Evolutionary conservation across 2,329 filamentous ascomycete species (phyloP), one percentile per base, ranked within the genome.

Genomic region (Aspergillus costaricaensis): DNA sequence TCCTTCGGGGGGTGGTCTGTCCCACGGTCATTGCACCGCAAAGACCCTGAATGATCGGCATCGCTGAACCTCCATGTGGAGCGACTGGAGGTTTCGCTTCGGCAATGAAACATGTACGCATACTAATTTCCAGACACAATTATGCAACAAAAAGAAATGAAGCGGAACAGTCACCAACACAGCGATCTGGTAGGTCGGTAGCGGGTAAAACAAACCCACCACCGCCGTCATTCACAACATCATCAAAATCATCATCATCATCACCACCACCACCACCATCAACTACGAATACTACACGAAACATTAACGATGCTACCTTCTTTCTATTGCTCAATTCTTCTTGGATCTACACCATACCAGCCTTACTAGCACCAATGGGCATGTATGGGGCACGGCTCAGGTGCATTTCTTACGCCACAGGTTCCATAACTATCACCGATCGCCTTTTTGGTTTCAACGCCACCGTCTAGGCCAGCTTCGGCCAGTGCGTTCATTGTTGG

Each of bases 41-140:
- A 60, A 63, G 60, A 62, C 62, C 61, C 59, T 62, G 53, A 53
- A 51, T 65, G 67, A 71, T 69, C 67, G 62, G 36, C 66, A 49
- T 54, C 58, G 62, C 57, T 65, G 57, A 61, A 59, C 61, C 56
- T 58, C 58, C 58, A 60, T 62, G 65, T 63, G 64, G 63, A 58
- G 59, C 47, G 10, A 9, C 19, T 55, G 52, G 55, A 50, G 41
- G 48, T 25, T 62, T 61, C 55, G 54, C 51, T 52, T 61, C 54
- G 49, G 49, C 56, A 57, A 58, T 61, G 61, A 64, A 61, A 67
- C 61, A 59, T 59, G 53, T 47, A 36, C 58, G 55, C 57, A 55
- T 56, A 57, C 55, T 58, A 56, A 52, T 25, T 25, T 27, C 25
- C 59, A 38, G 17, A 61, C n/a, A 39, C 17, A n/a, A 38, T 21